Evolutionary conservation across 495 filamentous ascomycete species (phyloP), one percentile per base, ranked within the genome.

Genomic region (Aspergillus taichungensis): DNA sequence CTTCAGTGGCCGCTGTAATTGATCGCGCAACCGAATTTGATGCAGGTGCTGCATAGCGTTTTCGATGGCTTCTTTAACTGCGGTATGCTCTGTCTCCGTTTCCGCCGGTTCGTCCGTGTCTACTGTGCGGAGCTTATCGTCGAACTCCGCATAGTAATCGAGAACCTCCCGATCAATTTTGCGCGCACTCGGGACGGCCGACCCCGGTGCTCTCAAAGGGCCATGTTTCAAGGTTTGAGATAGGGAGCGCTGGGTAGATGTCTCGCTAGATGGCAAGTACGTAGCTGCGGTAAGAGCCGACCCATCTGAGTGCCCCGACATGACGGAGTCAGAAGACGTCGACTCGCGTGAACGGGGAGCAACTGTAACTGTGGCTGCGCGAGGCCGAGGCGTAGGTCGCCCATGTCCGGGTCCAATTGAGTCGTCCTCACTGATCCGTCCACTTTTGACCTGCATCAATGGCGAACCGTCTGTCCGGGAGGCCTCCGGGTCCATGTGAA

Each of bases 41-140:
- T 49, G 55, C 11, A 68, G 40, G 13, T 63, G 53, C 10, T 63
- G 51, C 57, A 66, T 65, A 9, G 56, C 64, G 30, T 47, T 55
- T 13, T 47, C 48, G 8, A 65, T 56, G 3, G 56, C 59, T 8
- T 58, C 53, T n/a, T 45, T 51, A 6, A 64, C 51, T 13, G 54
- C 40, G 10, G 47, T 34, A n/a, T 51, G 38, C 10, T 40, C 44
- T 37, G 42, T 24, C 1, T 52, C 44, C 12, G 11, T 36, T 11
- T 31, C 37, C 7, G 44, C 37, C 13, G 40, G 36, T 12, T 43
- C 38, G 13, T 45, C 43, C 29, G 12, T 33, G 18, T 37, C 46
- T 4, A 24, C 18, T 24, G 6, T 13, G 28, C 2, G 44, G 6
- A 12, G 46, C 6, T 34, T 51, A 6, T 37, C 51, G 13, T 46